Evolutionary conservation across 768 basidiomycete genomes (phyloP).

Genomic region (Xanthoconium purpureum): DNA sequence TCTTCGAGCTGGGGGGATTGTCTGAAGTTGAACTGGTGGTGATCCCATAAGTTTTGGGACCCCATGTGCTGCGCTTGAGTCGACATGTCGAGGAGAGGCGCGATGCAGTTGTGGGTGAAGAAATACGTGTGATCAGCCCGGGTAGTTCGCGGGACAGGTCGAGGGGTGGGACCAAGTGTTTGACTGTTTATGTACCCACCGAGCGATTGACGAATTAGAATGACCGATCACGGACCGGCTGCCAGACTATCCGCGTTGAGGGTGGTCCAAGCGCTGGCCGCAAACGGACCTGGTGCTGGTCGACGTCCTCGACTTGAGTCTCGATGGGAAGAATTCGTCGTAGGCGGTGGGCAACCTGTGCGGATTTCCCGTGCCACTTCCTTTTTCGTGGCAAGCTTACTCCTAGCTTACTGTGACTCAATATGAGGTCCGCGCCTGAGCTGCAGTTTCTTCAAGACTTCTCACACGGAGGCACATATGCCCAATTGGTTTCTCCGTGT

Average conservation of each 20-base stretch:
- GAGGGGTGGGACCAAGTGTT: not conserved
- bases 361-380: not conserved
- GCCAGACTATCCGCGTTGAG: constrained; percentile 1
- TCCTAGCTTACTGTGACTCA: not conserved
- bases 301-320: not conserved
- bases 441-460: not conserved
- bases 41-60: constrained; percentile 18
- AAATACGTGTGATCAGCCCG: constrained; percentile 2
- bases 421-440: not conserved
- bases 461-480: not conserved
- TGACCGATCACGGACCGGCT: constrained; percentile 7
- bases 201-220: not conserved
- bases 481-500: not conserved
- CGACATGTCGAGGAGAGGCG: constrained; percentile 18
- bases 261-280: not conserved
- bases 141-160: not conserved
- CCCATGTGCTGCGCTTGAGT: constrained; percentile 14
- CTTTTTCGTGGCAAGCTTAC: not conserved
- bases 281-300: not conserved
- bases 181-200: constrained; percentile 12
- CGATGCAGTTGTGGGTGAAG: not conserved
- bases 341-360: not conserved
- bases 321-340: not conserved
- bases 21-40: constrained; percentile 9
- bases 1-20: constrained; percentile 31